Base-by-base conservation (phyloP, 352 stramenopile genomes). In the Phytophthora cajani region DNA sequence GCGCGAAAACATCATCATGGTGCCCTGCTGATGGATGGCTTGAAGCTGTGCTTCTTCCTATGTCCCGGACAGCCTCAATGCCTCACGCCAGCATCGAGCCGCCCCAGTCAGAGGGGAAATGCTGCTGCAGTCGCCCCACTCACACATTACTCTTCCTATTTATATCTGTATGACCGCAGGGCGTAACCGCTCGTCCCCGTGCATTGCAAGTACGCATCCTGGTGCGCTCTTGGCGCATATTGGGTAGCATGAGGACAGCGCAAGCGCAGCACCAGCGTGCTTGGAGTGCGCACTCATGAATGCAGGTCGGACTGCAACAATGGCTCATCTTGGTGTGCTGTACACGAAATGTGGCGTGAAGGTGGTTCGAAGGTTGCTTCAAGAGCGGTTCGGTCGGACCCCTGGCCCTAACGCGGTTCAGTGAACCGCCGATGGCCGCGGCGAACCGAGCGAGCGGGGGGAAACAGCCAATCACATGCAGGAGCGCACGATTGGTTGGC, bases 401-500 rank as follows among this genome's bases (percentile, higher is more conserved):
- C 72, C 68, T 75, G 64, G 1, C 71, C 71, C 62, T 61, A 59
- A 23, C 3, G 11, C 77, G 74, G 77, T 84, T 72, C 67, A 52
- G 1, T 53, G 71, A 75, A 81, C 79, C 76, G 71, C 17, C 32
- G 14, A 51, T 19, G 27, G 50, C 36, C 40, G 4, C 1, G 46
- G 1, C 38, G 77, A 67, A 85, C 80, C 81, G 81, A 77, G 68
- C 42, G 56, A 32, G 47, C 12, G 17, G 2, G 17, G 57, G 32
- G 62, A 74, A 77, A 69, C 63, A 54, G 40, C 72, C 67, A 76
- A 77, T 84, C 72, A 85, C 73, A 67, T 50, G 65, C 71, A 55
- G 71, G 66, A 78, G 54, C 69, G 62, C 75, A 72, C 77, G 76
- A 90, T 89, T 92, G 85, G 82, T 90, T 92, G 85, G 85, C 80